phyloP scores from a whole-genome alignment of 768 basidiomycete species.

The Mycena galericulata region DNA sequence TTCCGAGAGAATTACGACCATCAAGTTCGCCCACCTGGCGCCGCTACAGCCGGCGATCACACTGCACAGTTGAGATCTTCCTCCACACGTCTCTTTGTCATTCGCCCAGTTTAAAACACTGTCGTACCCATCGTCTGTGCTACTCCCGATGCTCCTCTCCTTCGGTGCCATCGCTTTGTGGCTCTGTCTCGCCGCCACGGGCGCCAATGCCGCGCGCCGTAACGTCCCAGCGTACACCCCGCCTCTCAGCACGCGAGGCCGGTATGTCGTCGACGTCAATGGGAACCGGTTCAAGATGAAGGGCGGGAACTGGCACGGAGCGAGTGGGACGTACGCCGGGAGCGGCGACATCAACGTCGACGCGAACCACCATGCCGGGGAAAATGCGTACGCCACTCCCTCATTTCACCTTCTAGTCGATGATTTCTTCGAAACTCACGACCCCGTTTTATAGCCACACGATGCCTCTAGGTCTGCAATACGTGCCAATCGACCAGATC shows the following conservation, averaged over 20 bases:
- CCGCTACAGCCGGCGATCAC: no score
- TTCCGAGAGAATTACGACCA: no score
- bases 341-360: constrained; percentile 31
- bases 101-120: no score
- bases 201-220: constrained; percentile 2
- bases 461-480: constrained; percentile 34
- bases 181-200: neutral
- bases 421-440: neutral
- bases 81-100: no score
- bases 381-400: constrained; percentile 24
- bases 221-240: constrained; percentile 9
- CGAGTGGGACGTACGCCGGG: constrained; percentile 23
- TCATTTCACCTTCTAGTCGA: neutral
- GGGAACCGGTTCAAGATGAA: constrained; percentile 30
- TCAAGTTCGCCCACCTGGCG: no score
- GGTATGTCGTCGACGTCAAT: constrained; percentile 28
- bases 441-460: constrained; percentile 16
- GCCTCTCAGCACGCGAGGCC: constrained; percentile 30
- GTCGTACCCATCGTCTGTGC: neutral
- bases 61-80: no score
- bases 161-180: neutral
- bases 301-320: constrained; percentile 32
- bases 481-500: constrained; percentile 35
- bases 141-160: neutral
- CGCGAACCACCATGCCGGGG: constrained; percentile 24